Evolutionary conservation across 495 filamentous ascomycete genomes (phyloP).

Genomic region (Glonium stellatum): DNA sequence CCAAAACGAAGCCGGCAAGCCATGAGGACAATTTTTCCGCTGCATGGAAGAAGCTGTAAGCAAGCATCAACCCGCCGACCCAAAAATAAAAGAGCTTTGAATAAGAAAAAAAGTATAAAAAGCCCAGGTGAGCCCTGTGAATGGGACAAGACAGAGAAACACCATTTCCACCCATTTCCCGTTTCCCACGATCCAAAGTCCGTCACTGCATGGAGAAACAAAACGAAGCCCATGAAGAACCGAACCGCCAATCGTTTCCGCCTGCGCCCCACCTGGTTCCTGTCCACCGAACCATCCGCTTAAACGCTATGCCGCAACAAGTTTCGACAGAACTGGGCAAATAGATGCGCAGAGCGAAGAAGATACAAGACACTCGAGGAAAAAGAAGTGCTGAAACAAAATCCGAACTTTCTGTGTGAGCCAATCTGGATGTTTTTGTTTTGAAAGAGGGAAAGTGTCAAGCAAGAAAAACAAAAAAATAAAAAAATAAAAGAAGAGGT

Average conservation of each 20-base stretch:
- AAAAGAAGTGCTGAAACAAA: neutral
- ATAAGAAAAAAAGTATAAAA: too few species aligned
- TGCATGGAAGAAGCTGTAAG: too few species aligned
- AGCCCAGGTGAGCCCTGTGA: too few species aligned
- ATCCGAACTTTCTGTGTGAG: neutral
- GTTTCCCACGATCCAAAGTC: neutral
- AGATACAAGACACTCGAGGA: neutral
- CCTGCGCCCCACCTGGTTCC: constrained; percentile 4
- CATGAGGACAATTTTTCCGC: too few species aligned
- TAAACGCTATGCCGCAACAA: constrained; percentile 1
- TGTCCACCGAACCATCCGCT: constrained; percentile 6
- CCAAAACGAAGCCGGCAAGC: too few species aligned
- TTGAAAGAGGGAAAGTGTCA: too few species aligned
- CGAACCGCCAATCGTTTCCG: neutral
- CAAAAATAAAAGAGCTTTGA: too few species aligned
- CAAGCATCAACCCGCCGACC: too few species aligned
- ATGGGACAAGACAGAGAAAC: too few species aligned
- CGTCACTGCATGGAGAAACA: neutral
- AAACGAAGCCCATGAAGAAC: neutral
- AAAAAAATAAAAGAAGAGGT: neutral
- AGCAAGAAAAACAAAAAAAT: too few species aligned
- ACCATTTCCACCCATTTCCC: neutral
- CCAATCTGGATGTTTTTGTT: neutral
- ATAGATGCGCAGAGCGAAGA: neutral
- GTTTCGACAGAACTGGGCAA: neutral